phyloP scores from a whole-genome alignment of 371 early-diverging fungal genomes.

The Choanephora cucurbitarum region DNA sequence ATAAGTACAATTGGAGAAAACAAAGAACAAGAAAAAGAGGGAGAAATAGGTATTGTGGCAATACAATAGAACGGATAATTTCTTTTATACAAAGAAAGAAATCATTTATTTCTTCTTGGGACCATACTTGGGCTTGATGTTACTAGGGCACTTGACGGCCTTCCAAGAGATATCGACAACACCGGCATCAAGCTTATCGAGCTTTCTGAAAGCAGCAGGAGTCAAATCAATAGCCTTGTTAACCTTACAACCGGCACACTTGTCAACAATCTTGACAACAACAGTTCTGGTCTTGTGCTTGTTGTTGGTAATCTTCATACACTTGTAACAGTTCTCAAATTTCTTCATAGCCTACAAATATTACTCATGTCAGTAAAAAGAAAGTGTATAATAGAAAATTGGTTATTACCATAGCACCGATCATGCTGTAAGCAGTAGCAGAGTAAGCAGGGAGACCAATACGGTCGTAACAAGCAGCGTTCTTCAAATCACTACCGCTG shows the following conservation, averaged over 20 bases:
- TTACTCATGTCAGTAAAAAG: neutral
- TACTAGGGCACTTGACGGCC: slow-evolving; percentile 29
- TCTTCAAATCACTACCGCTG: slow-evolving; percentile 45
- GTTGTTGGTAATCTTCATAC: slow-evolving; percentile 52
- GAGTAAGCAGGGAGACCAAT: slow-evolving; percentile 43
- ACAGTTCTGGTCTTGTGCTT: slow-evolving; percentile 37
- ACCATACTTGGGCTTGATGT: slow-evolving; percentile 19
- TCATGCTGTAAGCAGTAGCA: slow-evolving; percentile 42
- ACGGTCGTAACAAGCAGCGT: slow-evolving; percentile 55
- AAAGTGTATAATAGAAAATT: neutral
- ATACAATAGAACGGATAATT: neutral
- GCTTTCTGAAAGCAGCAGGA: slow-evolving; percentile 43
- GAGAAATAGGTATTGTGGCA: neutral
- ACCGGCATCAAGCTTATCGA: slow-evolving; percentile 43
- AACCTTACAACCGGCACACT: slow-evolving; percentile 49
- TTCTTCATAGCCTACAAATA: slow-evolving; percentile 43
- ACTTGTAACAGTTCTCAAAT: slow-evolving; percentile 55
- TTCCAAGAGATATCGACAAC: slow-evolving; percentile 52
- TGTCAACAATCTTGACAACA: slow-evolving; percentile 49
- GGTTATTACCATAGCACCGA: slow-evolving; percentile 50
- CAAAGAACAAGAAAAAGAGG: neutral
- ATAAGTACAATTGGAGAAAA: slow-evolving; percentile 4
- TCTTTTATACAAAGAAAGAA: neutral
- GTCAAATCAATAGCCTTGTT: slow-evolving; percentile 51
- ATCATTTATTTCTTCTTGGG: slow-evolving; percentile 21